phyloP scores from a whole-genome alignment of 2,329 filamentous ascomycete species.

The Exophiala sp. region DNA sequence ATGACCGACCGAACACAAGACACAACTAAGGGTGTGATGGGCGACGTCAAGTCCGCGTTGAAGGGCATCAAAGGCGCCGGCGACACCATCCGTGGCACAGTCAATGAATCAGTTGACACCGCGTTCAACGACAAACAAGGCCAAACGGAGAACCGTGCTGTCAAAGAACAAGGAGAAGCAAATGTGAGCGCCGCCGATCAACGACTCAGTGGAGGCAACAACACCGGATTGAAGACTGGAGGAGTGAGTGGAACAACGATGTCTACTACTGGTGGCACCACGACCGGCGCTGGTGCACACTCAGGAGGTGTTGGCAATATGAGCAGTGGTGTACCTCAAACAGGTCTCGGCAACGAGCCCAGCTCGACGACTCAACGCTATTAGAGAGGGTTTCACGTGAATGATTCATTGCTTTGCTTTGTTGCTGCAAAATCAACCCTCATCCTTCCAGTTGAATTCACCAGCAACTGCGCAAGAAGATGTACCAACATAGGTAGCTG shows the following conservation, averaged over 20 bases:
- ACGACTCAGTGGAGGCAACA: constrained; percentile 1
- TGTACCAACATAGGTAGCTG: too few species aligned
- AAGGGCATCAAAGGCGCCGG: constrained; percentile 22
- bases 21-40: constrained; percentile 9
- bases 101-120: constrained; percentile 20
- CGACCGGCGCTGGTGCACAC: constrained; percentile 18
- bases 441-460: too few species aligned
- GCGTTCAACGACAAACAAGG: constrained; percentile 19
- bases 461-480: too few species aligned
- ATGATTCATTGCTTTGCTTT: too few species aligned
- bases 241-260: constrained; percentile 1
- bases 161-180: constrained; percentile 21
- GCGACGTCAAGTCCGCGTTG: constrained; percentile 16
- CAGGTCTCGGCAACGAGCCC: constrained; percentile 11
- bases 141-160: constrained; percentile 11
- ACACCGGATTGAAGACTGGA: constrained; percentile 1
- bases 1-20: constrained; percentile 20
- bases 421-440: too few species aligned
- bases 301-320: constrained; percentile 21
- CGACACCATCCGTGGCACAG: constrained; percentile 19
- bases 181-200: constrained; percentile 14
- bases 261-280: constrained; percentile 6
- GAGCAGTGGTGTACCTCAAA: constrained; percentile 9
- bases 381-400: neutral
- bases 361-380: constrained; percentile 8